phyloP scores from a whole-genome alignment of 106 monocot genomes.

The Alisma plantagoaquatica region DNA sequence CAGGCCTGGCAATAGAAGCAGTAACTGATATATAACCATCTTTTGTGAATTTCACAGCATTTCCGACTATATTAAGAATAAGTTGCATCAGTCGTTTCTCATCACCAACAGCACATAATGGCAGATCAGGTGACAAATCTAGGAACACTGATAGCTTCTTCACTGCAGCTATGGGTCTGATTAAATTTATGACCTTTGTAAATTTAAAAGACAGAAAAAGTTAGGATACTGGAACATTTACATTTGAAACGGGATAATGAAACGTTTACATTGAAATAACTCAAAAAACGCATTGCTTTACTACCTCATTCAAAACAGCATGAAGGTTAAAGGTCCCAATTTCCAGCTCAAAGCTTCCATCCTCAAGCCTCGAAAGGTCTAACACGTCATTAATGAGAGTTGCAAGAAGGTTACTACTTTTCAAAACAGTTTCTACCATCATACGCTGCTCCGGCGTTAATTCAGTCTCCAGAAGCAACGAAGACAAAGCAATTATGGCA shows the following conservation, averaged over 20 bases:
- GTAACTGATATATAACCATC: slow-evolving; percentile 64
- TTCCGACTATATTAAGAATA: slow-evolving; percentile 69
- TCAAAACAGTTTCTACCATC: slow-evolving; percentile 87
- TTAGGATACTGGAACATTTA: background rate
- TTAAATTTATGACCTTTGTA: slow-evolving; percentile 68
- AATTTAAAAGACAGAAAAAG: slow-evolving; percentile 12
- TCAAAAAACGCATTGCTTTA: background rate
- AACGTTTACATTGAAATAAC: background rate
- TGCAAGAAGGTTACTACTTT: slow-evolving; percentile 75
- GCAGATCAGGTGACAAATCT: slow-evolving; percentile 57
- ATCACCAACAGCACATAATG: slow-evolving; percentile 67
- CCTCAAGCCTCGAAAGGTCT: slow-evolving; percentile 82
- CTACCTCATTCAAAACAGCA: slow-evolving; percentile 76
- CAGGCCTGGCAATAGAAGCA: slow-evolving; percentile 47
- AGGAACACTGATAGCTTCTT: slow-evolving; percentile 49
- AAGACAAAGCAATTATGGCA: slow-evolving; percentile 68
- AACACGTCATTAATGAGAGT: slow-evolving; percentile 87
- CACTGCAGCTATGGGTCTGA: slow-evolving; percentile 80
- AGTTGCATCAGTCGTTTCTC: slow-evolving; percentile 71
- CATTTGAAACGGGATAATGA: background rate
- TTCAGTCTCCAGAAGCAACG: slow-evolving; percentile 79
- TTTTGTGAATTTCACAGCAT: slow-evolving; percentile 91
- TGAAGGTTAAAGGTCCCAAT: slow-evolving; percentile 64
- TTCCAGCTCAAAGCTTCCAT: slow-evolving; percentile 81
- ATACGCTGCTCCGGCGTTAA: slow-evolving; percentile 70